Percentiles rank a stretch among this genome's conserved stretches.
phyloP scores from a whole-genome alignment of 306 rosid genomes.

The Lathyrus tuberosus region DNA sequence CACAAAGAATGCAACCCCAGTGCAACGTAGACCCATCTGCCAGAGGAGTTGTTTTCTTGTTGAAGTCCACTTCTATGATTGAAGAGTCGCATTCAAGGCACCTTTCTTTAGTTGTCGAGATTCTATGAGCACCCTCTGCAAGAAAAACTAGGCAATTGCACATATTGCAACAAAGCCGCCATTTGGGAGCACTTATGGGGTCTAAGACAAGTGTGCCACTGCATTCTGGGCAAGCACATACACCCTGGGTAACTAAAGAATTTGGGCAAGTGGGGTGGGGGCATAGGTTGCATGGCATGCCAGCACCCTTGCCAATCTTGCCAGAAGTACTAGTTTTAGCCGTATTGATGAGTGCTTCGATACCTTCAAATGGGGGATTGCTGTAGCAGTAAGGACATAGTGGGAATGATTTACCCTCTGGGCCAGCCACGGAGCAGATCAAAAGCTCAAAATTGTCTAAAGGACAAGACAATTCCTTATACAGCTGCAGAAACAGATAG shows the following conservation, averaged over 20 bases:
- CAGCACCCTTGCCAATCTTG: constrained; percentile 85
- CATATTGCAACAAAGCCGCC: constrained; percentile 85
- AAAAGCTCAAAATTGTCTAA: constrained; percentile 92
- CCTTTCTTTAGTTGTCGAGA: constrained; percentile 70
- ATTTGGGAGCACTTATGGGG: constrained; percentile 88
- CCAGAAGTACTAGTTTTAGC: constrained; percentile 59
- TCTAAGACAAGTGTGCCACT: constrained; percentile 89
- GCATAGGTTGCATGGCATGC: constrained; percentile 93
- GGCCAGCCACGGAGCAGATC: constrained; percentile 80
- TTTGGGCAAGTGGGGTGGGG: constrained; percentile 93
- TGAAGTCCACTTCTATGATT: constrained; percentile 88
- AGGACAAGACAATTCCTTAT: constrained; percentile 91
- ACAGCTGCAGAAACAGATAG: constrained; percentile 62
- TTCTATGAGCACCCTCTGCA: constrained; percentile 91
- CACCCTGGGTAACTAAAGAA: constrained; percentile 82
- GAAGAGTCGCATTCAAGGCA: constrained; percentile 83
- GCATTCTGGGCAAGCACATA: constrained; percentile 96
- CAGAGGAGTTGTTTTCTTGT: constrained; percentile 90
- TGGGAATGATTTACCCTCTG: constrained; percentile 89
- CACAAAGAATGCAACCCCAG: constrained; percentile 89
- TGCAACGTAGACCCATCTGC: constrained; percentile 81
- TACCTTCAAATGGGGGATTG: constrained; percentile 97
- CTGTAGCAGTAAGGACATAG: constrained; percentile 96
- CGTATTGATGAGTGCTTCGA: constrained; percentile 60
- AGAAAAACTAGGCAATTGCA: constrained; percentile 90